These are phyloP conservation scores for Dendrothele bispora DNA, from an alignment of 768 basidiomycete genomes.

Conservation along the genomic window DNA sequence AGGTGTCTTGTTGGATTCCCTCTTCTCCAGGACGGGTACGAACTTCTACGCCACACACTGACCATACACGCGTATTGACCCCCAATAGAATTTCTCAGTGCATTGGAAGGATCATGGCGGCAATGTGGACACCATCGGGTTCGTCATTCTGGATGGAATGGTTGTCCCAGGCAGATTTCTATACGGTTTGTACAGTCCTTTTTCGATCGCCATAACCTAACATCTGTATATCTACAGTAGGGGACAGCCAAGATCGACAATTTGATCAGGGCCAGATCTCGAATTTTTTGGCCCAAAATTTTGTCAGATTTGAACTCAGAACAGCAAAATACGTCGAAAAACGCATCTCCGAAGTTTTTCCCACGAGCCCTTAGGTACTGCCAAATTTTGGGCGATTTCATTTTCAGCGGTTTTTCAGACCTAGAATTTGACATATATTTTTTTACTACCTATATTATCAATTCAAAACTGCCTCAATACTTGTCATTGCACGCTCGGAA, in stretches of 20 bases:
- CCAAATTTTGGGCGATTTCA: constrained; percentile 13
- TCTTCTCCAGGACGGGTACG: constrained; percentile 58
- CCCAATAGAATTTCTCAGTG: constrained; percentile 52
- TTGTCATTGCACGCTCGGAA: too few relatives aligned
- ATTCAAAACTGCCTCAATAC: too few relatives aligned
- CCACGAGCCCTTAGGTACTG: constrained; percentile 8
- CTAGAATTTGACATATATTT: constrained; percentile 15
- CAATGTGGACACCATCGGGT: constrained; percentile 52
- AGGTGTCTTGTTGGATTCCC: constrained; percentile 69
- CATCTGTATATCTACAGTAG: too few relatives aligned
- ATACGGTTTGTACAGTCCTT: too few relatives aligned
- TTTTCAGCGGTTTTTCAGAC: not conserved
- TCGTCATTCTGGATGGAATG: constrained; percentile 65
- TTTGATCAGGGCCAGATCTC: not conserved
- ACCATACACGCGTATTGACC: not conserved
- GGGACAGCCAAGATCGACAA: constrained; percentile 19
- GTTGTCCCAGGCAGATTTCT: constrained; percentile 64
- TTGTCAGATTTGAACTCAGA: constrained; percentile 16
- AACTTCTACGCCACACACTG: not conserved
- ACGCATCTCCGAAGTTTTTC: constrained; percentile 11
- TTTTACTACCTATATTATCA: constrained; percentile 17
- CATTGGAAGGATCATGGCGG: constrained; percentile 67
- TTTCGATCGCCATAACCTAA: too few relatives aligned
- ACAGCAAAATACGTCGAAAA: constrained; percentile 14
- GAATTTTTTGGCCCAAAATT: constrained; percentile 10